These are phyloP conservation scores for Actinomortierella wolfii DNA, from an alignment of 371 early-diverging fungal genomes.

Conservation along the genomic window DNA sequence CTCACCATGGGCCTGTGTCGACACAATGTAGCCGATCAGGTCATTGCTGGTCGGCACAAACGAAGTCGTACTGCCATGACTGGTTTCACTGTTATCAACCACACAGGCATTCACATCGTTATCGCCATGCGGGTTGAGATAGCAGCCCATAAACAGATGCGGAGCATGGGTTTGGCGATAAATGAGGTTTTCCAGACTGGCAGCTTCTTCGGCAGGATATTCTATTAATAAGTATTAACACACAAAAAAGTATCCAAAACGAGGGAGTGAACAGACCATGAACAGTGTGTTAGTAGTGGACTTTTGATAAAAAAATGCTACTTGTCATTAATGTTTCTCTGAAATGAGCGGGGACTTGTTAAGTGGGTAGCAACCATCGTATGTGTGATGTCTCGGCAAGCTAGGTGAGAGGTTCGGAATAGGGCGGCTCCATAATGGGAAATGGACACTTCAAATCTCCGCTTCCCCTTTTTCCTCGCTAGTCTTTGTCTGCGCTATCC, in stretches of 20 bases:
- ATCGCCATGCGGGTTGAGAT: conserved; percentile 3
- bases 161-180: conserved; percentile 61
- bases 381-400: no score
- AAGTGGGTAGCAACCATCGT: no score
- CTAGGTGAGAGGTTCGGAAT: no score
- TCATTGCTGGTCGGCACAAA: conserved; percentile 14
- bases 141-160: conserved; percentile 65
- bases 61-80: background rate
- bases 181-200: conserved; percentile 56
- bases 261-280: no score
- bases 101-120: conserved; percentile 4
- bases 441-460: no score
- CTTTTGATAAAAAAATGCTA: no score
- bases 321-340: no score
- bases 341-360: no score
- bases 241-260: background rate
- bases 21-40: conserved; percentile 65
- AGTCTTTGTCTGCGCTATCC: no score
- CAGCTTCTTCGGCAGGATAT: conserved; percentile 71
- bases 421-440: no score
- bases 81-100: background rate
- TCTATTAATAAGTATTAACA: conserved; percentile 11
- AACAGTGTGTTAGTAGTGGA: no score
- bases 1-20: conserved; percentile 52
- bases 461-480: no score